phyloP scores from a whole-genome alignment of 331 rosid species.

The Acacia pycnantha region DNA sequence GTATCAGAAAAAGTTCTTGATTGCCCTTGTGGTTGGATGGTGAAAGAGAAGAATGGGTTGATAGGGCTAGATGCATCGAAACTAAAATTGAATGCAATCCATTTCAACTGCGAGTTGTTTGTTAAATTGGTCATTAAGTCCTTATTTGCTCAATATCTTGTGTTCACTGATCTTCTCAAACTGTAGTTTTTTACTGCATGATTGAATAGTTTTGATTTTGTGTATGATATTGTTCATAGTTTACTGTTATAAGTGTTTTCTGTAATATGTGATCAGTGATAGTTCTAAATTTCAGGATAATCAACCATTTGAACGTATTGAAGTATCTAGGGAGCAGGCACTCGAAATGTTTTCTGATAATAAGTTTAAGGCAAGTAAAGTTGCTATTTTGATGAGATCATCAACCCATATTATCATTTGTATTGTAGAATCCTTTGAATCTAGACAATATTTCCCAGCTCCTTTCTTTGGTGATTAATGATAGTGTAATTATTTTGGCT shows the following conservation, averaged over 20 bases:
- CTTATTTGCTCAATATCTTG: neutral
- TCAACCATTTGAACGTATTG: conserved; percentile 97
- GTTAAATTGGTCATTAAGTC: neutral
- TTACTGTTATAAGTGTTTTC: conserved; percentile 7
- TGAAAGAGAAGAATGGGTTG: neutral
- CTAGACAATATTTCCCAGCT: conserved; percentile 21
- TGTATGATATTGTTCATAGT: neutral
- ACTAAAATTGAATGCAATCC: neutral
- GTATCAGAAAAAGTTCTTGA: neutral
- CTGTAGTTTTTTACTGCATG: neutral
- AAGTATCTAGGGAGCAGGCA: conserved; percentile 83
- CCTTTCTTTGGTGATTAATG: conserved; percentile 1
- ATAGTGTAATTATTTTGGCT: conserved; percentile 8
- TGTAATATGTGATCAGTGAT: conserved; percentile 12
- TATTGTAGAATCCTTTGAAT: conserved; percentile 21
- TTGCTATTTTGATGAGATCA: conserved; percentile 8
- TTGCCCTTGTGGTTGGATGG: conserved; percentile 1
- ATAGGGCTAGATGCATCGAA: neutral
- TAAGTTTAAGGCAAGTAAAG: conserved; percentile 72
- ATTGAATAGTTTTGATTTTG: neutral
- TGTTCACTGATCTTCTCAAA: neutral
- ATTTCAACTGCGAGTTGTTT: neutral
- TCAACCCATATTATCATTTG: neutral
- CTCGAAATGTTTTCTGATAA: conserved; percentile 86
- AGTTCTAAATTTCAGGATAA: conserved; percentile 54